Conservation (phyloP, 805 yeast species). For the Candida ortonii region DNA sequence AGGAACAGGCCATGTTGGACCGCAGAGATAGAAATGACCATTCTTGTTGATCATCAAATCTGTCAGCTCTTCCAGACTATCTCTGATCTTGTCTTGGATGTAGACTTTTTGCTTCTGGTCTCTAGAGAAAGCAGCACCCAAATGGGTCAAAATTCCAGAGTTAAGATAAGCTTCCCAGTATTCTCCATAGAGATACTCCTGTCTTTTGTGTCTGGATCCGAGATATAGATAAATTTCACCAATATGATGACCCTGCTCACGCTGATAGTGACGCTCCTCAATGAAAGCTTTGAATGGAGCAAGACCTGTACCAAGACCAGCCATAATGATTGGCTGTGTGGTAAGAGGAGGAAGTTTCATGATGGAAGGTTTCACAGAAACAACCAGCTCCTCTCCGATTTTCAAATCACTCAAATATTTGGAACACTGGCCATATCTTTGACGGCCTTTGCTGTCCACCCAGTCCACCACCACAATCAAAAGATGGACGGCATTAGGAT, state of each 20-base stretch:
- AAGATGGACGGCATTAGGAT: constrained; percentile 86
- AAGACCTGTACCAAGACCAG: constrained; percentile 95
- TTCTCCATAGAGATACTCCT: constrained; percentile 95
- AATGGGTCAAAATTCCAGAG: constrained; percentile 87
- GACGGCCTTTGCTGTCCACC: constrained; percentile 82
- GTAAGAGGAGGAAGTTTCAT: constrained; percentile 92
- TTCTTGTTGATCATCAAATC: constrained; percentile 73
- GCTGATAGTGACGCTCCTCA: constrained; percentile 93
- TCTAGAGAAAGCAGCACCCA: constrained; percentile 98
- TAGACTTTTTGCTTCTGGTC: constrained; percentile 94
- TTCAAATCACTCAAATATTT: constrained; percentile 77
- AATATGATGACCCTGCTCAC: constrained; percentile 81
- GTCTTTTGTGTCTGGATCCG: constrained; percentile 94
- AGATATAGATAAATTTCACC: constrained; percentile 85
- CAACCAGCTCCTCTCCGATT: constrained; percentile 84
- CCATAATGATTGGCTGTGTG: constrained; percentile 89
- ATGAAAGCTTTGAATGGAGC: constrained; percentile 98
- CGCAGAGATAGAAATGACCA: constrained; percentile 94
- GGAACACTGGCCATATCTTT: constrained; percentile 92
- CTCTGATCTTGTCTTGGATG: constrained; percentile 90
- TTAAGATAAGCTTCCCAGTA: constrained; percentile 94
- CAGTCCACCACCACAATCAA: constrained; percentile 95
- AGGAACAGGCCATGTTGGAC: constrained; percentile 99
- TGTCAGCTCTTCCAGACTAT: constrained; percentile 66
- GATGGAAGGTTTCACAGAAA: constrained; percentile 93